Conservation (phyloP, 1,284 basidiomycete species). For the Trichosporon ovoides region DNA sequence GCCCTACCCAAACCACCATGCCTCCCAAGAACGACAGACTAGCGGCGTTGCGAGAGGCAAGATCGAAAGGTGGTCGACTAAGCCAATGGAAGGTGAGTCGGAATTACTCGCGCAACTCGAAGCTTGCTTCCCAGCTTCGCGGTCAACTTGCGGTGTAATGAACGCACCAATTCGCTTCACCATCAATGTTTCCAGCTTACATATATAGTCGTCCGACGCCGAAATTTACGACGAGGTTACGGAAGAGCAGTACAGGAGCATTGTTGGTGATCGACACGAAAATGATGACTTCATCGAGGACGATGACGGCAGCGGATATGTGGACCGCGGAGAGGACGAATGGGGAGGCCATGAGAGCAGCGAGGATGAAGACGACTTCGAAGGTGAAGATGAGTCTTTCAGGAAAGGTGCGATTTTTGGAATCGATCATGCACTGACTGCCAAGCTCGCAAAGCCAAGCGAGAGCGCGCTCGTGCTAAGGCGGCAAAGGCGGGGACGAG, state of each 20-base stretch:
- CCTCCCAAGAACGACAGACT: slow-evolving; percentile 4
- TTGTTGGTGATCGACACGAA: slow-evolving; percentile 77
- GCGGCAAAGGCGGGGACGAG: slow-evolving; percentile 27
- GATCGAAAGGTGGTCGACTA: background rate
- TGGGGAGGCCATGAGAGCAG: slow-evolving; percentile 58
- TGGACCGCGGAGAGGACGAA: slow-evolving; percentile 94
- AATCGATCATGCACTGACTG: slow-evolving; percentile 1
- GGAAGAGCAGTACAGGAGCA: slow-evolving; percentile 81
- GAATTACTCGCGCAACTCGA: too few species aligned
- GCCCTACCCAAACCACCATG: too few species aligned
- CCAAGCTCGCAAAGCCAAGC: slow-evolving; percentile 36
- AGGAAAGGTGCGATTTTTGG: slow-evolving; percentile 25
- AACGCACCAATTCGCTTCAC: too few species aligned
- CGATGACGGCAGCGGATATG: slow-evolving; percentile 86
- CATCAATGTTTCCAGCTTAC: too few species aligned
- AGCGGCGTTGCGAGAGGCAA: background rate
- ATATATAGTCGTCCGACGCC: slow-evolving; percentile 57
- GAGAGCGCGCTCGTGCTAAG: slow-evolving; percentile 31
- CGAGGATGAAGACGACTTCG: slow-evolving; percentile 48
- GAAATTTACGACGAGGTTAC: slow-evolving; percentile 87
- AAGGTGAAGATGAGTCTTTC: slow-evolving; percentile 48
- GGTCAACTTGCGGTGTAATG: too few species aligned
- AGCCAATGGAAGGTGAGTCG: slow-evolving; percentile 1
- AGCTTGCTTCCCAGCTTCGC: too few species aligned
- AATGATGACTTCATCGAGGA: slow-evolving; percentile 90